Percentiles rank a stretch among this genome's conserved stretches.
These are phyloP conservation scores for Allantophomopsis lycopodina DNA, from an alignment of 2,329 filamentous ascomycete species.

Conservation along the genomic window DNA sequence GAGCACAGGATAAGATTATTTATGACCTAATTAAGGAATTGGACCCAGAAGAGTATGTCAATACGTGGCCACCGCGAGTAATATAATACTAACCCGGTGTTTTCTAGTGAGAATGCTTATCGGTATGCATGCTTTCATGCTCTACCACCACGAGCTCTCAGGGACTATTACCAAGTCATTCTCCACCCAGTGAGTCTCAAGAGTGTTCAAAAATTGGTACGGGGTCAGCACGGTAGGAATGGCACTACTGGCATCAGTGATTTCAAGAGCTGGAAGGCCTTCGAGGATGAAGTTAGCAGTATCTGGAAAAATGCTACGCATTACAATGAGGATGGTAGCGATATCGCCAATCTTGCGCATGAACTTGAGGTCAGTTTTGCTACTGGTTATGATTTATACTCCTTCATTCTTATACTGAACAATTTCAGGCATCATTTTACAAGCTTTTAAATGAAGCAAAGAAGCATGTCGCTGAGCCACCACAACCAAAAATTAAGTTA, in stretches of 20 bases:
- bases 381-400: conserved; percentile 1
- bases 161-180: conserved; percentile 80
- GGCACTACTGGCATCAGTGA: conserved; percentile 46
- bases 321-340: conserved; percentile 87
- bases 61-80: conserved; percentile 18
- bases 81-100: no score
- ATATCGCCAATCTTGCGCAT: conserved; percentile 63
- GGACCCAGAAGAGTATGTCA: conserved; percentile 58
- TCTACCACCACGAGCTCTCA: conserved; percentile 58
- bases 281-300: conserved; percentile 66
- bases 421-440: conserved; percentile 49
- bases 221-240: conserved; percentile 56
- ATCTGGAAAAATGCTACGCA: conserved; percentile 82
- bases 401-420: conserved; percentile 6
- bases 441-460: conserved; percentile 59
- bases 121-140: no score
- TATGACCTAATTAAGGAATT: conserved; percentile 55
- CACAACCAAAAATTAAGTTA: conserved; percentile 67
- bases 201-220: conserved; percentile 63
- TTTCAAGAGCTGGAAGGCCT: conserved; percentile 70
- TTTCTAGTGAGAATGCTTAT: no score
- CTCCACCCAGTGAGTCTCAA: conserved; percentile 68
- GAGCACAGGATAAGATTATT: conserved; percentile 77
- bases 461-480: conserved; percentile 56
- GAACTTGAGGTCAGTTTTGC: conserved; percentile 54